These are phyloP conservation scores for Azolla pinnata DNA, from an alignment of 75 land plant species.

Conservation along the genomic window DNA sequence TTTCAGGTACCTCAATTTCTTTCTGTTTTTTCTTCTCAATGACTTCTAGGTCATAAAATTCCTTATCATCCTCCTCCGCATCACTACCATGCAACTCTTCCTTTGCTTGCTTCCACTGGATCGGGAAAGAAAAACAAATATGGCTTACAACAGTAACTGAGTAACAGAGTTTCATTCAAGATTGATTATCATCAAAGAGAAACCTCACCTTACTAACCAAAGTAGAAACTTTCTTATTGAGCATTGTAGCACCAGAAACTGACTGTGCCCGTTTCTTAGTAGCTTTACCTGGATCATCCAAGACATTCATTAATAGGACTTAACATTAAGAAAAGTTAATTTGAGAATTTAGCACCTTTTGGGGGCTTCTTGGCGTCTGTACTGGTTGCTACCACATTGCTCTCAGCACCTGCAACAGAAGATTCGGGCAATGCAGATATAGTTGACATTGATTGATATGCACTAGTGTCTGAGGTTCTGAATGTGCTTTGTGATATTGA, in stretches of 20 bases:
- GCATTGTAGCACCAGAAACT: constrained; percentile 40
- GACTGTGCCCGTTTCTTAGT: constrained; percentile 56
- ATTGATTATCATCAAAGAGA: neutral
- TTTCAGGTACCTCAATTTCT: constrained; percentile 87
- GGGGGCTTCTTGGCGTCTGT: constrained; percentile 10
- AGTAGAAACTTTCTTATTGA: constrained; percentile 80
- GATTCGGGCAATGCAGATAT: too few species aligned
- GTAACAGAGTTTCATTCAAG: neutral
- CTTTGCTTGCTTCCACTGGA: constrained; percentile 92
- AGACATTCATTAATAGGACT: neutral
- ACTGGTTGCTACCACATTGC: constrained; percentile 6
- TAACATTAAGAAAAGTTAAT: neutral
- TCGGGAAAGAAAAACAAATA: neutral
- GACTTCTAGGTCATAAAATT: constrained; percentile 46
- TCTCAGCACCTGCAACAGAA: constrained; percentile 17
- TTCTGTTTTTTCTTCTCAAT: constrained; percentile 68
- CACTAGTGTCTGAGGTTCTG: too few species aligned
- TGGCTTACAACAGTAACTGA: neutral
- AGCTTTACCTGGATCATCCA: constrained; percentile 27
- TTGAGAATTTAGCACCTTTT: constrained; percentile 1
- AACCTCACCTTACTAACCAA: constrained; percentile 72
- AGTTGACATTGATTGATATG: too few species aligned
- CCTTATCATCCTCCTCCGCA: constrained; percentile 61
- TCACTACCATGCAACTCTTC: constrained; percentile 69
- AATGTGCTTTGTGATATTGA: too few species aligned